Base-by-base conservation (phyloP, 2,329 filamentous ascomycete species). In the Fusarium armeniacum region DNA sequence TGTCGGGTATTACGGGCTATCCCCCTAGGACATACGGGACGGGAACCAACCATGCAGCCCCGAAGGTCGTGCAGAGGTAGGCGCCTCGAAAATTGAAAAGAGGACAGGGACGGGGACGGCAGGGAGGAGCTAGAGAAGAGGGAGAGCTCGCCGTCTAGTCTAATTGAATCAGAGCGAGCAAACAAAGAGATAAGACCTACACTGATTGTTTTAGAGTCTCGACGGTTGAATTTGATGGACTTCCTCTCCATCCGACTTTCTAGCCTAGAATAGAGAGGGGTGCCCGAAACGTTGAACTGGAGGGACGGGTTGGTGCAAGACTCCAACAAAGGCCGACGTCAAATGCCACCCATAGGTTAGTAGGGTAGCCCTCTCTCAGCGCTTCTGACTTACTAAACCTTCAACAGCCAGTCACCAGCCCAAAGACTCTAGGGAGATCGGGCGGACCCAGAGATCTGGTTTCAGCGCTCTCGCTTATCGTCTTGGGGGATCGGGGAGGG, bases 391-490 rank as follows among this genome's bases (percentile, higher is more conserved):
- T 15, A 33, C 32, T 33, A 33, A 33, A 36, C 53, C 55, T 41
- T 60, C 45, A 49, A 32, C 53, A 57, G 30, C 41, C 36, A 33
- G 38, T 40, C 24, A 44, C 20, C 40, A 64, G 26, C 18, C 33
- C 28, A 28, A 9, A 10, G n/a, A 28, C 38, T 24, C 6, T 26
- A 26, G 32, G 43, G 30, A 45, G 46, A 57, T 41, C 41, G 56
- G 72, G 72, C 44, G 58, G 72, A 72, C 74, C 76, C 76, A 74
- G 69, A 67, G 76, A 77, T 77, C 76, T 77, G 76, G 76, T 61
- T 72, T 65, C 69, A 76, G 72, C 65, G 64, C 62, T 67, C 73
- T 77, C 76, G 76, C 76, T 77, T 77, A 77, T 77, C 76, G 75
- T 52, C 65, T 69, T 52, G 57, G 65, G 65, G 62, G 68, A 67